Evolutionary conservation across 2,329 filamentous ascomycete species (phyloP), one percentile per base, ranked within the genome.

Genomic region (Penicillium sp.): DNA sequence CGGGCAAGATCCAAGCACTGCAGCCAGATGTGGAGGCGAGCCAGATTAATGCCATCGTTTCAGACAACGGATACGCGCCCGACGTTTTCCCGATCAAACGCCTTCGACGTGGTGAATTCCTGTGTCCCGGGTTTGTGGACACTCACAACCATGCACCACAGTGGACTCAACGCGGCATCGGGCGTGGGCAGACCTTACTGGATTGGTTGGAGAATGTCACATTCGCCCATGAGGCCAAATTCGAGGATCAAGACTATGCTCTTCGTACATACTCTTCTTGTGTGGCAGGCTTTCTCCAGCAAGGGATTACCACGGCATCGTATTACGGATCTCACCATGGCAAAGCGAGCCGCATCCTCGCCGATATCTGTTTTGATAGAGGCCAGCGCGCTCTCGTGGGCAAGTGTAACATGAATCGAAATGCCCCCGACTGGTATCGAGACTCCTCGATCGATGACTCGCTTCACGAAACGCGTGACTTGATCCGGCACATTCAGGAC

Each of bases 141-240:
- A 87, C 84, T 1, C 85, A 88, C 67, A 86, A 85, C 54, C 85
- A 88, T 62, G 85, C 85, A 0, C 85, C 85, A 2, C 78, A 81
- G 67, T 80, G 75, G 73, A 68, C 74, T 21, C 76, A 77, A 55
- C 71, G 76, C 16, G 76, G 76, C 6, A 64, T 73, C 3, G 76
- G 76, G 5, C 72, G 74, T 47, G 74, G 75, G 6, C 57, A 63
- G 38, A 61, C 66, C 2, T 64, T 78, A 6, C 57, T 85, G 7
- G 81, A 86, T 62, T 88, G 85, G 85, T 75, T 88, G 1, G 75
- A 82, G 31, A 67, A 79, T n/a, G 74, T 85, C 24, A 88, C 85
- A 0, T 88, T 87, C 59, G 83, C 81, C 1, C 78, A 83, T 56
- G 85, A 88, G 66, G 79, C 84, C 4, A 80, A 79, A 9, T 87